Evolutionary conservation across 306 rosid species (phyloP).

Genomic region (Pyrus communis): DNA sequence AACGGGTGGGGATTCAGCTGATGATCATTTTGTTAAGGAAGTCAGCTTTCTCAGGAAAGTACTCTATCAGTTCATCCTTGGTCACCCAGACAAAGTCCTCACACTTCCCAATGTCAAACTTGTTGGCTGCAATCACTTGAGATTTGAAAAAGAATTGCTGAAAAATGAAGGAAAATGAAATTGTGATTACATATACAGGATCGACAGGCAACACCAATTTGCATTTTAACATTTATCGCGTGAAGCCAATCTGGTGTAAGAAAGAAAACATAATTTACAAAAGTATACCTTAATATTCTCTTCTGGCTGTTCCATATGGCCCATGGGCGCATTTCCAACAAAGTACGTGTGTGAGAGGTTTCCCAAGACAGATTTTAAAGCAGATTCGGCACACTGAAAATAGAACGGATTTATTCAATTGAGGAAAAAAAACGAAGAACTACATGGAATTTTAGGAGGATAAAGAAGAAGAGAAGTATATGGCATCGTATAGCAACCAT

Average conservation of each 20-base stretch:
- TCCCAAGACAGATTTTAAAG: constrained; percentile 65
- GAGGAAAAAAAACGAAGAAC: neutral
- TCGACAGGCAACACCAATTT: neutral
- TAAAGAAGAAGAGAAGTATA: neutral
- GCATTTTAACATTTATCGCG: neutral
- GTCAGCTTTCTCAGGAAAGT: constrained; percentile 71
- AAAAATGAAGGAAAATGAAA: neutral
- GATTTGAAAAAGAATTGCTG: constrained; percentile 88
- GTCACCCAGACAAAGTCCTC: constrained; percentile 89
- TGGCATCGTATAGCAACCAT: constrained; percentile 8
- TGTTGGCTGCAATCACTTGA: constrained; percentile 73
- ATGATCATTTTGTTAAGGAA: constrained; percentile 75
- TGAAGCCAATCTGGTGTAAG: neutral
- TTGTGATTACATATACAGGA: constrained; percentile 3
- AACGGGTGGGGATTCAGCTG: constrained; percentile 35
- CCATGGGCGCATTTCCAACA: constrained; percentile 97
- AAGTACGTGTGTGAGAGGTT: constrained; percentile 79
- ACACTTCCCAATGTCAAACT: constrained; percentile 44
- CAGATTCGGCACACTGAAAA: constrained; percentile 87
- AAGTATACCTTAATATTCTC: constrained; percentile 55
- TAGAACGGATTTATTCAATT: neutral
- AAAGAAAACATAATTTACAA: neutral
- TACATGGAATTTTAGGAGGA: neutral
- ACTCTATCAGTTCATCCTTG: constrained; percentile 74
- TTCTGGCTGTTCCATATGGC: constrained; percentile 52